Evolutionary conservation across 2,329 filamentous ascomycete species (phyloP).

Genomic region (Furcasterigmium furcatum): DNA sequence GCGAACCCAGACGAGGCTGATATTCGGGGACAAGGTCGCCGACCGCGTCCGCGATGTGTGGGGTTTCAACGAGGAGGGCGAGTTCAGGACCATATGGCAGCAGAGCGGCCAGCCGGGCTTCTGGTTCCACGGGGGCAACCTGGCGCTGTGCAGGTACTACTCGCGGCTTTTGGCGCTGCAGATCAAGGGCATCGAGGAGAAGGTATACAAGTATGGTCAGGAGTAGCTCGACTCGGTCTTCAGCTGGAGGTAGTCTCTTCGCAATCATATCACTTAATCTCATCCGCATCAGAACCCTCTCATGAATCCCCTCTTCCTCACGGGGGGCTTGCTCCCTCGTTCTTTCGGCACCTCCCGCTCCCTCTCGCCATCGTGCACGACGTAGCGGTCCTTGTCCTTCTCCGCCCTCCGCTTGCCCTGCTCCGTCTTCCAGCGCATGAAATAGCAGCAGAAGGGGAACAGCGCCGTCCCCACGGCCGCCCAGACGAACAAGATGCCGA

Average conservation of each 20-base stretch:
- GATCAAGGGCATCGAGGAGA: slow-evolving; percentile 13
- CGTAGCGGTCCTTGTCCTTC: slow-evolving; percentile 19
- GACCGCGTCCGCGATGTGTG: slow-evolving; percentile 42
- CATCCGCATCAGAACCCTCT: slow-evolving; percentile 16
- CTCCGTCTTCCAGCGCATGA: slow-evolving; percentile 37
- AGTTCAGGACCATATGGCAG: slow-evolving; percentile 29
- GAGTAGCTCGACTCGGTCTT: neutral
- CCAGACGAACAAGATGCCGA: slow-evolving; percentile 60
- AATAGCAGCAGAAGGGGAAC: slow-evolving; percentile 46
- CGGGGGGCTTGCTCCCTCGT: slow-evolving; percentile 20
- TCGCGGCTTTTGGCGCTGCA: slow-evolving; percentile 28
- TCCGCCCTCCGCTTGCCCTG: slow-evolving; percentile 19
- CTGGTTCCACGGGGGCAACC: slow-evolving; percentile 32
- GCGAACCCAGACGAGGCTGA: slow-evolving; percentile 42
- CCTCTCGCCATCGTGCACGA: slow-evolving; percentile 17
- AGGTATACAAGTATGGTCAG: slow-evolving; percentile 5
- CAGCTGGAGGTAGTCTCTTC: neutral
- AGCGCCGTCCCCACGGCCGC: slow-evolving; percentile 45
- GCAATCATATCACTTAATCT: too few species aligned
- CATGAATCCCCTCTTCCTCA: slow-evolving; percentile 26
- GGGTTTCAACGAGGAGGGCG: slow-evolving; percentile 45
- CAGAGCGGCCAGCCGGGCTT: slow-evolving; percentile 28
- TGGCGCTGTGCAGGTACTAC: slow-evolving; percentile 27
- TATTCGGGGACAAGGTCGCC: slow-evolving; percentile 46
- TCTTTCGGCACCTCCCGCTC: slow-evolving; percentile 22